Base-by-base conservation (phyloP, 768 basidiomycete species). In the Cystofilobasidium bisporidii region DNA sequence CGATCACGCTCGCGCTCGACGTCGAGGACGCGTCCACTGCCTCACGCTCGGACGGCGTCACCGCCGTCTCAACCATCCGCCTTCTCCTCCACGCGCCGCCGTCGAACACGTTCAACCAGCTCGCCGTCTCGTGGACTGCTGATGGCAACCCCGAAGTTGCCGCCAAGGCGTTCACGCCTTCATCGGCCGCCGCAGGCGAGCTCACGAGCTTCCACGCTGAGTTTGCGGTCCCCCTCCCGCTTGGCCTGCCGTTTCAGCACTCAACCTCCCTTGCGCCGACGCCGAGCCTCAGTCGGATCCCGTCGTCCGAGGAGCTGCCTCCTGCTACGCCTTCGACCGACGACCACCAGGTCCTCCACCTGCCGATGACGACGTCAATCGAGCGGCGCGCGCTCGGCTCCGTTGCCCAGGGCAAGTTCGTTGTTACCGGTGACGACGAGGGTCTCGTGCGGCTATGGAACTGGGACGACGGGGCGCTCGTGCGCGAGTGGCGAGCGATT, bases 381-480 rank as follows among this genome's bases (percentile, higher is more conserved):
- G 61, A 68, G 32, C 53, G 61, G 0, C 30, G 61, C 33, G 43
- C 60, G 5, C 26, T 40, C 43, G 67, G 67, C 30, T 53, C 61
- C 0, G 61, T 68, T 3, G 67, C 36, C 0, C 38, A 41, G 30
- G 61, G 62, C 61, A 61, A 61, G 43, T 68, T 62, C 33, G 61
- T 68, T 17, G 56, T 68, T 10, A 61, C 67, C 5, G 67, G 67
- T 12, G 67, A 68, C 24, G 48, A 26, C 40, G 67, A 68, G 18
- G 67, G 67, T 8, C 28, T 40, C 22, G 43, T 68, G 22, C 61
- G 67, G 32, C 43, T 68, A 20, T 68, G 67, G 67, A 55, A 55
- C 17, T 68, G 61, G 61, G 67, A 58, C 12, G 50, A 28, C 10
- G 53, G 57, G 11, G 40, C 43, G 55, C 61, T 55, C 0, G 43